A percentile compares a stretch with the other conserved stretches of the same genome.
These are phyloP conservation scores for Dactylellina leptospora DNA, from an alignment of 2,329 filamentous ascomycete species.

Conservation along the genomic window DNA sequence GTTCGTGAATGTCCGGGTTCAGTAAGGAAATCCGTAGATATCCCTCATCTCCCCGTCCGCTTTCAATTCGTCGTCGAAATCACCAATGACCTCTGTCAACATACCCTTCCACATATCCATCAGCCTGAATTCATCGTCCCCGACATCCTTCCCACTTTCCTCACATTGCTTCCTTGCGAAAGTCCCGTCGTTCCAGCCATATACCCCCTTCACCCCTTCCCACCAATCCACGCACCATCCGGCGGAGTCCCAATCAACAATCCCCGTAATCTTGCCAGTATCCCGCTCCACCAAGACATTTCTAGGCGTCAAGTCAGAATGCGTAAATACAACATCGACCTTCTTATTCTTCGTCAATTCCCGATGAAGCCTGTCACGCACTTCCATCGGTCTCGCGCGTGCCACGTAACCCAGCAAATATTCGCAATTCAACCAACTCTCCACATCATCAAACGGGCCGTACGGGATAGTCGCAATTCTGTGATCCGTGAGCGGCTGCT, in stretches of 20 bases:
- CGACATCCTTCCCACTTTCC: neutral
- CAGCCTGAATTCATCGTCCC: slow-evolving; percentile 3
- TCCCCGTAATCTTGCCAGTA: slow-evolving; percentile 44
- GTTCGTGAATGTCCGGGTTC: neutral
- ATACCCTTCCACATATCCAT: slow-evolving; percentile 28
- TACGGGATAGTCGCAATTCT: slow-evolving; percentile 49
- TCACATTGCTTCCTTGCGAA: slow-evolving; percentile 15
- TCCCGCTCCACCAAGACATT: slow-evolving; percentile 45
- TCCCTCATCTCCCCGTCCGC: slow-evolving; percentile 49
- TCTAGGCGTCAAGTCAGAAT: slow-evolving; percentile 45
- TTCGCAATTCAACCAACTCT: slow-evolving; percentile 45
- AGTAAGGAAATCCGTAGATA: slow-evolving; percentile 52
- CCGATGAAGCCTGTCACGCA: slow-evolving; percentile 19
- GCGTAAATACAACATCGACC: slow-evolving; percentile 42
- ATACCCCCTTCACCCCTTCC: slow-evolving; percentile 49
- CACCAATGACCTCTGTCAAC: slow-evolving; percentile 32
- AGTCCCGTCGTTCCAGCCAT: slow-evolving; percentile 41
- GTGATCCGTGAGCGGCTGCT: slow-evolving; percentile 47
- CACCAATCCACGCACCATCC: slow-evolving; percentile 51
- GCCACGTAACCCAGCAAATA: slow-evolving; percentile 46
- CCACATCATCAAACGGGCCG: slow-evolving; percentile 35
- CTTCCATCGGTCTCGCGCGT: slow-evolving; percentile 27
- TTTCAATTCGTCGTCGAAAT: slow-evolving; percentile 38
- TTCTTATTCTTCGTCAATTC: slow-evolving; percentile 27
- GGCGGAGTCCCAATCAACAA: slow-evolving; percentile 51